Evolutionary conservation across 1,284 basidiomycete species (phyloP).

Genomic region (Ceratobasidium sp.): DNA sequence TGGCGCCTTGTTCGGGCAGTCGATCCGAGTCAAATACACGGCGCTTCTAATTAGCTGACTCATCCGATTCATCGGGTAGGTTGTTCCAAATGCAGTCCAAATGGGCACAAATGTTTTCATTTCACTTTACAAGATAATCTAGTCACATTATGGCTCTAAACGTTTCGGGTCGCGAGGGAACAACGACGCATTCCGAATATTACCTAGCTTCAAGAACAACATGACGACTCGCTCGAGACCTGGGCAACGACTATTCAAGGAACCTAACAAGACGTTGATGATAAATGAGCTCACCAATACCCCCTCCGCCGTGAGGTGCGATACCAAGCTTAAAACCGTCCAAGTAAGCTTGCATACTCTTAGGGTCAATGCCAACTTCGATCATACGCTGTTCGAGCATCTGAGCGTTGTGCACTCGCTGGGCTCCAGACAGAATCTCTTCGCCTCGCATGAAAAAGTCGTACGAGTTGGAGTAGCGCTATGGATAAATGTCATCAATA

Average conservation of each 20-base stretch:
- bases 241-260: neutral
- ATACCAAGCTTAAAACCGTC: constrained; percentile 96
- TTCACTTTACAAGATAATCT: neutral
- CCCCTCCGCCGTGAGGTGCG: constrained; percentile 88
- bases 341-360: constrained; percentile 89
- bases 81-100: neutral
- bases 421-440: constrained; percentile 97
- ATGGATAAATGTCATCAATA: constrained; percentile 28
- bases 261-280: neutral
- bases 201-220: constrained; percentile 94
- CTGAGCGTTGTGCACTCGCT: constrained; percentile 93
- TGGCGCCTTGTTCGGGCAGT: constrained; percentile 4
- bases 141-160: constrained; percentile 56
- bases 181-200: constrained; percentile 92
- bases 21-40: constrained; percentile 25
- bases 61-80: constrained; percentile 33
- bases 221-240: constrained; percentile 95
- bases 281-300: constrained; percentile 65
- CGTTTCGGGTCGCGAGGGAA: constrained; percentile 93
- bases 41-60: constrained; percentile 42
- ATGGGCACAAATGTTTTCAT: constrained; percentile 8
- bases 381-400: constrained; percentile 88
- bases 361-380: constrained; percentile 79
- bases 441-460: constrained; percentile 99
- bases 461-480: constrained; percentile 96